phyloP scores from a whole-genome alignment of 164 flowering plant species.

The Vitis rupestris region DNA sequence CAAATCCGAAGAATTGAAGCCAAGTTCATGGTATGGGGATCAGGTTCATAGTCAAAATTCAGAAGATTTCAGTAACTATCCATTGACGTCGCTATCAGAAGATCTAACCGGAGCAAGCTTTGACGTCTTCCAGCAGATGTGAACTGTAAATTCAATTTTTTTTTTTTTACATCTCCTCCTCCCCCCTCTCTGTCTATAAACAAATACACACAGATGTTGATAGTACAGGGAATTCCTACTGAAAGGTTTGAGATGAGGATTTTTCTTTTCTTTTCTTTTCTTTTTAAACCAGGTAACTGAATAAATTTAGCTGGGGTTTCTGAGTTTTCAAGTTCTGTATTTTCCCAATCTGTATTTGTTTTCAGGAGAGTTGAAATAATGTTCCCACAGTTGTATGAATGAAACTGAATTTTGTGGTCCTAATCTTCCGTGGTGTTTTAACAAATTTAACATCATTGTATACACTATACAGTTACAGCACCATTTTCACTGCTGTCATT shows the following conservation, averaged over 20 bases:
- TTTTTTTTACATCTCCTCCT: background rate
- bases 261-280: slow-evolving; percentile 1
- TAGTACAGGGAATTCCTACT: slow-evolving; percentile 11
- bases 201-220: slow-evolving; percentile 20
- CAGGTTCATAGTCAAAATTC: slow-evolving; percentile 29
- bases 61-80: slow-evolving; percentile 49
- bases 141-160: slow-evolving; percentile 31
- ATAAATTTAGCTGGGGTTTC: background rate
- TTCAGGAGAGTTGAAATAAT: slow-evolving; percentile 21
- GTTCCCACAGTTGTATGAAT: slow-evolving; percentile 7
- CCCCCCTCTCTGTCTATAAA: background rate
- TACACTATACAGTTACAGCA: slow-evolving; percentile 2
- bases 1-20: slow-evolving; percentile 41
- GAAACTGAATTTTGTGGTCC: slow-evolving; percentile 16
- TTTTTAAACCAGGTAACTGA: background rate
- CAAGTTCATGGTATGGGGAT: slow-evolving; percentile 44
- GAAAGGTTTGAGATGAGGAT: slow-evolving; percentile 7
- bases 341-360: slow-evolving; percentile 6
- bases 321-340: slow-evolving; percentile 3
- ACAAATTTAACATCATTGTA: slow-evolving; percentile 9
- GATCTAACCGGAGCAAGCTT: slow-evolving; percentile 41
- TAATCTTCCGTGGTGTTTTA: background rate
- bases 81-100: slow-evolving; percentile 42
- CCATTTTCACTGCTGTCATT: slow-evolving; percentile 14
- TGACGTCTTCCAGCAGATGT: slow-evolving; percentile 51